phyloP scores from a whole-genome alignment of 257 asterid genomes.

The Solanum ossicruentum region DNA sequence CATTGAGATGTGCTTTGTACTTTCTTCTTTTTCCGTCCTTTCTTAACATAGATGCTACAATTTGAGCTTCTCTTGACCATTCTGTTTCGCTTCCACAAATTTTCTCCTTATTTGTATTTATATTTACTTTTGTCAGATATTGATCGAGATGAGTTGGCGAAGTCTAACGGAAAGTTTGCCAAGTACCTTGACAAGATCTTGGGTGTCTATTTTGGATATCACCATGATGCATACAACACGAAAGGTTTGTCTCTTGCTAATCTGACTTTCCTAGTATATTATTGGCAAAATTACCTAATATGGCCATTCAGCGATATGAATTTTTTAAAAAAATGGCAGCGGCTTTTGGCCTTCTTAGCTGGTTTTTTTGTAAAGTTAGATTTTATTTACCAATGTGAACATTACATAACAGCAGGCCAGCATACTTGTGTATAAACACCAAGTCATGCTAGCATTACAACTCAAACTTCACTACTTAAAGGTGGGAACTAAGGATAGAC shows the following conservation, averaged over 20 bases:
- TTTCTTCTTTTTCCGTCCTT: neutral
- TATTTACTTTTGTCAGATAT: constrained; percentile 28
- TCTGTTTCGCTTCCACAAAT: neutral
- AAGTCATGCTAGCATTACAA: too few relatives aligned
- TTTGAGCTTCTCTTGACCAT: neutral
- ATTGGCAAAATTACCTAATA: too few relatives aligned
- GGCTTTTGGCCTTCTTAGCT: too few relatives aligned
- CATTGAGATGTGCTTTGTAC: neutral
- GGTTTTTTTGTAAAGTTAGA: too few relatives aligned
- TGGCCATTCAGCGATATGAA: too few relatives aligned
- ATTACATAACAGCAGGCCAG: too few relatives aligned
- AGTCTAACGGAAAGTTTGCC: constrained; percentile 59
- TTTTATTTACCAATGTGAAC: too few relatives aligned
- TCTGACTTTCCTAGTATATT: neutral
- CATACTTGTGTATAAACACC: too few relatives aligned
- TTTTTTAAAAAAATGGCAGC: too few relatives aligned
- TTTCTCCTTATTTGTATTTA: neutral
- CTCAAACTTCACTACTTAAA: too few relatives aligned
- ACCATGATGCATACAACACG: constrained; percentile 70
- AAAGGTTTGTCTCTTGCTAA: constrained; percentile 41
- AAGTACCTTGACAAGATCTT: constrained; percentile 71
- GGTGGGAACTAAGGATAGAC: too few relatives aligned
- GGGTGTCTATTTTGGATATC: constrained; percentile 73
- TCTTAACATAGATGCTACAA: neutral
- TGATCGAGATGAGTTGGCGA: constrained; percentile 58